Evolutionary conservation across 805 yeast genomes (phyloP), one percentile per base, ranked within the genome.

Genomic region (Komagataella ulmi): DNA sequence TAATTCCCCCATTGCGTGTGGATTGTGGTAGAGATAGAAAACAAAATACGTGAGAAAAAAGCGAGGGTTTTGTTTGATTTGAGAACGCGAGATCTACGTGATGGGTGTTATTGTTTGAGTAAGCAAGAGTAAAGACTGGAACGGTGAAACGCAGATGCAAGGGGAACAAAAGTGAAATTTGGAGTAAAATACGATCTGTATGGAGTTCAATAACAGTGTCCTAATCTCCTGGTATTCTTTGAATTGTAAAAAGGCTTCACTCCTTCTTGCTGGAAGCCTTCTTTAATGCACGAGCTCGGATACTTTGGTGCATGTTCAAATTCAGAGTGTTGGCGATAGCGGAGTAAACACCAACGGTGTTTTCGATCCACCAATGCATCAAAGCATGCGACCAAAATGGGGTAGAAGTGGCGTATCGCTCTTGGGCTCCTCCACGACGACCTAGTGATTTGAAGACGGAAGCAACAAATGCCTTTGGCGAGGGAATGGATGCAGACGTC

Each of bases 311-410:
- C 88, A 88, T 85, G 51, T 68, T 67, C 59, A 73, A 75, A 69
- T 90, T 91, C 61, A 87, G 64, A 43, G 65, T 60, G 59, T 86
- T 85, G 47, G 86, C 95, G 18, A 84, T 43, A 57, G 73, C 74
- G 52, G 91, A 80, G 69, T 75, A 88, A 46, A 86, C 88, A 24
- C 99, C 98, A 49, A 89, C 82, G 8, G 88, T 77, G 61, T 78
- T 77, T 49, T 81, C 90, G 55, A 90, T 79, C 51, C 72, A 72
- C 76, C 86, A 90, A 65, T 90, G 96, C 83, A 90, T 81, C 50
- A 91, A 64, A 2, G 97, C 98, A 69, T 93, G 99, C 2, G 88
- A 68, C 88, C 96, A 89, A 75, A 74, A 93, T 40, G 99, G 99
- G 1, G 98, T 91, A 52, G 74, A 69, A 2, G 97, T 88, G 40